These are phyloP conservation scores for Mycena amicta DNA, from an alignment of 768 basidiomycete genomes.

Conservation along the genomic window DNA sequence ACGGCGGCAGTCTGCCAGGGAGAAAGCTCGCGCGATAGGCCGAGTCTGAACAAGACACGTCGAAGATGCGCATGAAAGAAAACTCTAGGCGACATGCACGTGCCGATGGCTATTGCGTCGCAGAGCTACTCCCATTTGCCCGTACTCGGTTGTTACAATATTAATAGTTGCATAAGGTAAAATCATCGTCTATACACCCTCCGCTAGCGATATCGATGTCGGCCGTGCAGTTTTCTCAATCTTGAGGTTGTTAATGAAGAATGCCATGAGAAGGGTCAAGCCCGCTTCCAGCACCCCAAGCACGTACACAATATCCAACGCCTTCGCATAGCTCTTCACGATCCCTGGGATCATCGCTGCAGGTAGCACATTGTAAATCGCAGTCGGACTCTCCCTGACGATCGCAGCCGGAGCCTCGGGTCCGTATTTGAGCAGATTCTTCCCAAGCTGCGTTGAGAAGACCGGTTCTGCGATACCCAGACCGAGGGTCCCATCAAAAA, in stretches of 20 bases:
- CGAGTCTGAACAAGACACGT: too few relatives aligned
- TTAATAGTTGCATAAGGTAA: too few relatives aligned
- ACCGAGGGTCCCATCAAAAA: slow-evolving; percentile 14
- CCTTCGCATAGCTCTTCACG: slow-evolving; percentile 11
- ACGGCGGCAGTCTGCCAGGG: too few relatives aligned
- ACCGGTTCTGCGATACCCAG: slow-evolving; percentile 17
- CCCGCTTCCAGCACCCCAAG: slow-evolving; percentile 13
- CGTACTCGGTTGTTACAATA: too few relatives aligned
- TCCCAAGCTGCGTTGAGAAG: slow-evolving; percentile 5
- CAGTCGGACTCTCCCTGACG: slow-evolving; percentile 13
- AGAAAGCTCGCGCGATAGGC: too few relatives aligned
- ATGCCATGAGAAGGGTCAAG: neutral
- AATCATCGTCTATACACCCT: neutral
- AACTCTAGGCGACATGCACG: too few relatives aligned
- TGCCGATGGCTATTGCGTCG: too few relatives aligned
- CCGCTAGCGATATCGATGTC: neutral
- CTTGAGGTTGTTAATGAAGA: slow-evolving; percentile 3
- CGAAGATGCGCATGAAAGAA: too few relatives aligned
- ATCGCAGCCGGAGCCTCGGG: slow-evolving; percentile 12
- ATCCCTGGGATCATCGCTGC: slow-evolving; percentile 16
- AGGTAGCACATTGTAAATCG: slow-evolving; percentile 16
- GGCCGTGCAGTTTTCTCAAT: neutral
- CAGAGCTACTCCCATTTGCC: too few relatives aligned
- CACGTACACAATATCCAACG: slow-evolving; percentile 10
- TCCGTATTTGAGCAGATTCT: slow-evolving; percentile 14